Evolutionary conservation across 108 stramenopile genomes (phyloP), one percentile per base, ranked within the genome.

Genomic region (Poteriospumella lacustris): DNA sequence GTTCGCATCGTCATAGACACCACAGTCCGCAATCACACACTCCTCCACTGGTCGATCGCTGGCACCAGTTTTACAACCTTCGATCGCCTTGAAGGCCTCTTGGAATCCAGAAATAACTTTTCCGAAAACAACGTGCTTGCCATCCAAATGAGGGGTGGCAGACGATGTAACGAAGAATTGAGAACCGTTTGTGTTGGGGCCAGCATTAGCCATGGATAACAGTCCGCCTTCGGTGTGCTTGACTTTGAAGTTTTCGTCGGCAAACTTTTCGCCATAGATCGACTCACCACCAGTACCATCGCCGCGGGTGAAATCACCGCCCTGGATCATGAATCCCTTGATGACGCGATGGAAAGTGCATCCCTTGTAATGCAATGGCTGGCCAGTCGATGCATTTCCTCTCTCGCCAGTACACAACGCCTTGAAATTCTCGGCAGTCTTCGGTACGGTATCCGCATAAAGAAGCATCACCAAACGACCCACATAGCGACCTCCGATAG

Each of bases 101-200:
- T 64, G 29, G 60, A 31, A 64, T 64, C 60, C 60, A 31, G 15
- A 19, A 9, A 64, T 34, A 3, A 64, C 60, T 64, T 24, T 94
- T 2, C 98, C 98, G 86, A 99, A 99, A 0, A 99, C 98, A 43
- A 97, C 96, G 83, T 99, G 98, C 84, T 96, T 96, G 39, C 92
- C 91, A 87, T 99, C 97, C 76, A 99, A 81, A 69, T 95, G 94
- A 36, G 93, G 92, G 26, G 91, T 91, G 29, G 89, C 92, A 38
- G 78, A 68, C 64, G 86, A 81, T 2, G 93, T 96, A 47, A 96
- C 91, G 84, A 80, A 72, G 34, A 75, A 80, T 58, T 2, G 29
- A 2, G 67, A 64, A 60, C 59, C 86, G 28, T 87, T 87, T 15
- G 86, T 87, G 15, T 58, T 58, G 2, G 83, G 80, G 39, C 86